These are phyloP conservation scores for Lophiotrema nucula DNA, from an alignment of 495 filamentous ascomycete genomes.

Conservation along the genomic window DNA sequence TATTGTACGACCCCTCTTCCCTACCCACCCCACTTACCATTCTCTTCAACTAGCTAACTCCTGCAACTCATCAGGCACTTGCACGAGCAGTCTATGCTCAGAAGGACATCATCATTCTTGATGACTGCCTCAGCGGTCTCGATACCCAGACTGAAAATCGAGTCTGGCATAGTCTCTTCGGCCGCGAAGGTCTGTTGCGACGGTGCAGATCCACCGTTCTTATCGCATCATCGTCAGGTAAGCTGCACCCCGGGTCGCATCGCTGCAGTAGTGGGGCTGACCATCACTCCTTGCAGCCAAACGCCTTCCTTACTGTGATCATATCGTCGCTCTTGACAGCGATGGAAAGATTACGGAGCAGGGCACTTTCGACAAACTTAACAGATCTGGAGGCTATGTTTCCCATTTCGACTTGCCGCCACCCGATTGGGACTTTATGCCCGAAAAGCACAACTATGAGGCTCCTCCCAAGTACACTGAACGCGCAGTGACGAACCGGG, in stretches of 20 bases:
- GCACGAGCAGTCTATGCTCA: constrained; percentile 59
- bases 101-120: constrained; percentile 55
- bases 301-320: constrained; percentile 46
- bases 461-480: constrained; percentile 29
- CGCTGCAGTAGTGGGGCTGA: too few relatives aligned
- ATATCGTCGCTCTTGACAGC: constrained; percentile 47
- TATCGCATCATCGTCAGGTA: constrained; percentile 51
- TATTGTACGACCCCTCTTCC: constrained; percentile 44
- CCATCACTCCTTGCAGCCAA: constrained; percentile 32
- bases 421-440: constrained; percentile 25
- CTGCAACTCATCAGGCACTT: constrained; percentile 42
- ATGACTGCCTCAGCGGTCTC: constrained; percentile 62
- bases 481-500: background rate
- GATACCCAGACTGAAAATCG: constrained; percentile 60
- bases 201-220: constrained; percentile 51
- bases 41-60: constrained; percentile 5
- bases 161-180: constrained; percentile 57
- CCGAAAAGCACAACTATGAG: constrained; percentile 26
- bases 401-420: constrained; percentile 18
- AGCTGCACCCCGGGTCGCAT: background rate
- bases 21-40: constrained; percentile 7
- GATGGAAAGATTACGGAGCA: constrained; percentile 47
- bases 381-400: constrained; percentile 39
- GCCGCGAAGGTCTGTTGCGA: constrained; percentile 49
- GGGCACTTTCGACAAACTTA: constrained; percentile 44